phyloP scores from a whole-genome alignment of 352 stramenopile species.

The Pythium sp. region DNA sequence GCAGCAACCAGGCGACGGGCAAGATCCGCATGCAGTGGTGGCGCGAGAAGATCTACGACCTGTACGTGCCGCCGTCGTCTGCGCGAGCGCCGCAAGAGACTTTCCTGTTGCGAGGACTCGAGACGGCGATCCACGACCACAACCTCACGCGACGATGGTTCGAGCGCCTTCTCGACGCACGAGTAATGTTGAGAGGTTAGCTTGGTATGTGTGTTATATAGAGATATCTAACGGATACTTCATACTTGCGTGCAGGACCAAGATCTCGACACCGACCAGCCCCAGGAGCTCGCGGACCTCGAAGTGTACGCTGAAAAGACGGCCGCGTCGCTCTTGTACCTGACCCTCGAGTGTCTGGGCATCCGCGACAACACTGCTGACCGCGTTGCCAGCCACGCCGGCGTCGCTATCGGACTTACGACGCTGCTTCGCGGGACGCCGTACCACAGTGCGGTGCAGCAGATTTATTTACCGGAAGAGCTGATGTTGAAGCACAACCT shows the following conservation, averaged over 20 bases:
- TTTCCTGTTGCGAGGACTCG: slow-evolving; percentile 66
- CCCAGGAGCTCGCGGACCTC: slow-evolving; percentile 63
- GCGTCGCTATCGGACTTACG: slow-evolving; percentile 80
- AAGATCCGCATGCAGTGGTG: slow-evolving; percentile 94
- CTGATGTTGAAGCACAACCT: slow-evolving; percentile 74
- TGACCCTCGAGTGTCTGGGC: slow-evolving; percentile 85
- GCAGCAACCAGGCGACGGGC: slow-evolving; percentile 80
- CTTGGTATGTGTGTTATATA: not conserved
- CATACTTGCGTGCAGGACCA: slow-evolving; percentile 35
- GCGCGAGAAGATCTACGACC: slow-evolving; percentile 76
- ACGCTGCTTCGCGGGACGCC: slow-evolving; percentile 79
- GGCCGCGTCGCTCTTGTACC: slow-evolving; percentile 85
- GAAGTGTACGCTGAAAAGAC: slow-evolving; percentile 89
- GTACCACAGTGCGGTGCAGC: slow-evolving; percentile 60
- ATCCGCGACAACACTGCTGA: slow-evolving; percentile 74
- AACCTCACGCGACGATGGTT: slow-evolving; percentile 89
- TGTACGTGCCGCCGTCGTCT: slow-evolving; percentile 40
- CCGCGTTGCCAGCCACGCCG: slow-evolving; percentile 78
- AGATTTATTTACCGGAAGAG: slow-evolving; percentile 82
- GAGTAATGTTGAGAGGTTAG: slow-evolving; percentile 21
- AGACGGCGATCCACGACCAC: slow-evolving; percentile 60
- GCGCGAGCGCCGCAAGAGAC: slow-evolving; percentile 38
- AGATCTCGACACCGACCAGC: slow-evolving; percentile 83
- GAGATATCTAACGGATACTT: not conserved
- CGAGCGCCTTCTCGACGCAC: slow-evolving; percentile 87